Evolutionary conservation across 2,329 filamentous ascomycete genomes (phyloP), one percentile per base, ranked within the genome.

Genomic region (Microcera coccophila): DNA sequence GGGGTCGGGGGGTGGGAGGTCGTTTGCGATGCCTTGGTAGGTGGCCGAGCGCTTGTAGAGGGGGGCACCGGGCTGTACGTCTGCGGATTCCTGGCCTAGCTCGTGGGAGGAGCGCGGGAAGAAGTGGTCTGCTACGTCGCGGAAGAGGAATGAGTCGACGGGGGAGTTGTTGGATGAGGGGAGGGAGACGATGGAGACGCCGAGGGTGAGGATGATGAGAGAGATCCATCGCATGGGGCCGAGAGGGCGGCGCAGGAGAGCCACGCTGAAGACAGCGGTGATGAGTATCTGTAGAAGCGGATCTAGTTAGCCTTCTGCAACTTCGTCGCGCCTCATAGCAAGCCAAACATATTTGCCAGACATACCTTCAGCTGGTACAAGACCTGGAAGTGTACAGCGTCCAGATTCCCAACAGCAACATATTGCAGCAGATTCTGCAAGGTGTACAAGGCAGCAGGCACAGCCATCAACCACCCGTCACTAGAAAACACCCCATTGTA

Each of bases 401-500:
- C 89, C 56, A 97, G 67, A 54, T 97, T 96, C 48, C 87, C 89
- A 10, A 96, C 81, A 2, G 89, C 91, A 39, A 94, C 79, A 60
- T 96, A 98, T 64, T 96, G 89, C 41, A 97, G 70, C n/a, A 87
- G 86, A 61, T 96, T 97, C 59, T 96, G 89, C 20, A 96, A 64
- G 0, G 91, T 95, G 62, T 95, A 97, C 2, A 97, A 74, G 4
- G 82, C 76, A 4, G 91, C 93, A 0, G 91, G 93, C 32, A 97
- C 82, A 8, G 88, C 89, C 50, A 98, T 71, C 66, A 95, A 95
- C 91, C 91, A 97, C 54, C 90, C 90, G 62, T 97, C 93, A 9
- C 85, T 84, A 1, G 85, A 84, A 62, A 97, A 95, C 14, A 96
- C 85, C 21, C 83, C 81, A 55, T 80, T 82, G 59, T 84, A 86